Evolutionary conservation across 2,329 filamentous ascomycete species (phyloP), one percentile per base, ranked within the genome.

Genomic region (Annulohypoxylon truncatum): DNA sequence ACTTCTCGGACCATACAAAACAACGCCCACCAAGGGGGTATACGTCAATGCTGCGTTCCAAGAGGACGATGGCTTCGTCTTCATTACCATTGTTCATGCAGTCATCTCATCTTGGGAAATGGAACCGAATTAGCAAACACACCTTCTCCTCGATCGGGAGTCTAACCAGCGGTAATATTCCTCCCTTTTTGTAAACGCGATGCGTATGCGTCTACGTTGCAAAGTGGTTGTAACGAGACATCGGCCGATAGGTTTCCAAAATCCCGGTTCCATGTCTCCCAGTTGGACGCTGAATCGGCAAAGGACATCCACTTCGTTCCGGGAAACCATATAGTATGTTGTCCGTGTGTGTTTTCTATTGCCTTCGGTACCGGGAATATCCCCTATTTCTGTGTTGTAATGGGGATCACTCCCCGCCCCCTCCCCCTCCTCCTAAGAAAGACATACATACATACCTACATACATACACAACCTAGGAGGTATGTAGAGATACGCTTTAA

Each of bases 31-130:
- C 66, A 55, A 52, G 44, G 53, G 48, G 51, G 42, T 63, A 40
- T 69, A 63, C 67, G 64, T 71, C 63, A 70, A 71, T 67, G 65
- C 67, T 69, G 65, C 71, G 63, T 71, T 58, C 38, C 52, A 50
- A 53, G 40, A 60, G 53, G 29, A 60, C 40, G 51, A 70, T 31
- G 46, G 58, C 56, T 67, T 69, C 64, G 72, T 66, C 68, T 64
- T 64, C 33, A 65, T 61, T 67, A 48, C 60, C 66, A 35, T 66
- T 64, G 22, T 57, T 65, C 22, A 70, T 71, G 71, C 71, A 70
- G 64, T 69, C 58, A 68, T 64, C 66, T 67, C 60, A 63, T 67
- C 70, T 62, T 57, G 68, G 67, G 52, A 61, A 62, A 70, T 54
- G 38, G 61, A 68, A 53, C 67, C 64, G 47, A 63, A 33, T 29